Evolutionary conservation across 2,329 filamentous ascomycete genomes (phyloP).

Genomic region (Epichloe typhina): DNA sequence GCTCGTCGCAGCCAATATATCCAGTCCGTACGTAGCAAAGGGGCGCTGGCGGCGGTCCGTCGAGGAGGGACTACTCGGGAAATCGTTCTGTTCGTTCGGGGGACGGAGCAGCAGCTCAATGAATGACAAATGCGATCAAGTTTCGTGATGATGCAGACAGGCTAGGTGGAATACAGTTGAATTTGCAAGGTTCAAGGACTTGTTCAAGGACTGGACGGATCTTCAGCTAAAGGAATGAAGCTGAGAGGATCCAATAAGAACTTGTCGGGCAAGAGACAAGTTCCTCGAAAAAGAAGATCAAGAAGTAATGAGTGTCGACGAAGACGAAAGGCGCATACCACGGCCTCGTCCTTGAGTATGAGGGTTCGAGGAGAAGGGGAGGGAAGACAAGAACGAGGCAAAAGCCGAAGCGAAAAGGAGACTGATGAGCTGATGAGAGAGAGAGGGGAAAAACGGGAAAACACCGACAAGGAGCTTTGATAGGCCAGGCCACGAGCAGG

Average conservation of each 20-base stretch:
- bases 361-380: background rate
- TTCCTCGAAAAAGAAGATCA: background rate
- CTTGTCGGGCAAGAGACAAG: background rate
- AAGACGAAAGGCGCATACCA: background rate
- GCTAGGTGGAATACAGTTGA: background rate
- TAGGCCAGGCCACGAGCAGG: no score
- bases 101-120: background rate
- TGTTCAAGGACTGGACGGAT: conserved; percentile 24
- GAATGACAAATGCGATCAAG: background rate
- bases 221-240: conserved; percentile 21
- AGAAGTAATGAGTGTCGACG: background rate
- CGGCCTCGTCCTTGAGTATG: background rate
- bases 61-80: background rate
- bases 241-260: conserved; percentile 8
- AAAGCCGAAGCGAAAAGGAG: conserved; percentile 1
- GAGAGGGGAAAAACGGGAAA: no score
- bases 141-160: background rate
- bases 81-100: background rate
- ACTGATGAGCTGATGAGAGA: background rate
- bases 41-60: background rate
- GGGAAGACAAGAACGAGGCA: background rate
- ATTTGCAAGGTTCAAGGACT: conserved; percentile 11
- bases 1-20: no score
- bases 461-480: no score
- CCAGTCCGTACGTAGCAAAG: no score